phyloP scores from a whole-genome alignment of 192 early-diverging fungal genomes.

The Coemansia sp. region DNA sequence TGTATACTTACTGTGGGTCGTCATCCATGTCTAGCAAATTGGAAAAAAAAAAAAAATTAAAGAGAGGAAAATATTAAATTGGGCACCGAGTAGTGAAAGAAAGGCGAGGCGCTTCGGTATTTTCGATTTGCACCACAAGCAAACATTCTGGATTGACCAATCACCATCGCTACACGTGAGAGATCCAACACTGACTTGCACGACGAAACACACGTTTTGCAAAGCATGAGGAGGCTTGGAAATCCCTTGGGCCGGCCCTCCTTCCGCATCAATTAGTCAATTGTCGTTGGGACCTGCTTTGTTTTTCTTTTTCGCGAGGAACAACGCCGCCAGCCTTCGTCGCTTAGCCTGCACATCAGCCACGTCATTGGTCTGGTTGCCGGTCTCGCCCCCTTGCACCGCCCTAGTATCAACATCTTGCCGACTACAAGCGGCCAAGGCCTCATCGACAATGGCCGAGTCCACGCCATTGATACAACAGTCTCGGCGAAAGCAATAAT shows the following conservation, averaged over 20 bases:
- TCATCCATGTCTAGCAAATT: constrained; percentile 20
- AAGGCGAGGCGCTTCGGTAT: not conserved
- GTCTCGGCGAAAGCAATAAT: constrained; percentile 40
- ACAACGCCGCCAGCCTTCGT: constrained; percentile 24
- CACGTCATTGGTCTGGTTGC: not conserved
- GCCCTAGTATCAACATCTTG: not conserved
- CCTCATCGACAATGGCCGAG: constrained; percentile 7
- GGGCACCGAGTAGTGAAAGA: not conserved
- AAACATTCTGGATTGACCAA: constrained; percentile 4
- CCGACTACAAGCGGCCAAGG: constrained; percentile 1
- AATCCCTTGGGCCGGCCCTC: not conserved
- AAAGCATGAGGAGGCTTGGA: not conserved
- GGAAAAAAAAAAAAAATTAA: not conserved
- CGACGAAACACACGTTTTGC: not conserved
- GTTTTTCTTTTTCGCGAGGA: constrained; percentile 8
- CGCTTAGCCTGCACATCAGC: constrained; percentile 31
- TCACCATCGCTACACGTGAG: not conserved
- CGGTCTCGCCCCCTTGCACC: not conserved
- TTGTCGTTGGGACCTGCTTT: not conserved
- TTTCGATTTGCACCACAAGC: not conserved
- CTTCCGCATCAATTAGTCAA: not conserved
- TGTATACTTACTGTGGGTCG: constrained; percentile 33
- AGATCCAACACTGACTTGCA: not conserved
- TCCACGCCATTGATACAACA: constrained; percentile 17
- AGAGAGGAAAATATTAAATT: constrained; percentile 5